phyloP scores from a whole-genome alignment of 176 grass and related monocot genomes.

The Miscanthus lutarioriparius region DNA sequence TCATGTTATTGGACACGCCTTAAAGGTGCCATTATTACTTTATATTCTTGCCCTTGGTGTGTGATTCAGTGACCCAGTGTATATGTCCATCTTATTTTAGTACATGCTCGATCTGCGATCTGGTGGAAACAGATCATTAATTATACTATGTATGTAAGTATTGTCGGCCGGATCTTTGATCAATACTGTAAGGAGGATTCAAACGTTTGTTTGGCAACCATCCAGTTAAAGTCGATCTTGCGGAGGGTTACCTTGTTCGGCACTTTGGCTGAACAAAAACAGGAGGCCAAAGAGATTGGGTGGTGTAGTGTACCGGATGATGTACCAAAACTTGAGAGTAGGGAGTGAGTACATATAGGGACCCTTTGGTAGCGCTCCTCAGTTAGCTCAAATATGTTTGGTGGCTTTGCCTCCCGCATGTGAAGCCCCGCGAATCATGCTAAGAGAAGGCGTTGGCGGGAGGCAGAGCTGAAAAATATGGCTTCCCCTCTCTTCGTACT shows the following conservation, averaged over 20 bases:
- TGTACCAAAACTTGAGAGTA: too few species aligned
- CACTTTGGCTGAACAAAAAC: background rate
- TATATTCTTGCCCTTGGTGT: background rate
- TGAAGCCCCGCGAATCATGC: too few species aligned
- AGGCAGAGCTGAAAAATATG: too few species aligned
- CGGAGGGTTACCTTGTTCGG: too few species aligned
- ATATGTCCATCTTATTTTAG: background rate
- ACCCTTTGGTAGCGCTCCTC: too few species aligned
- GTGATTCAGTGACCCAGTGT: background rate
- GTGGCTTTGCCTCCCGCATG: too few species aligned
- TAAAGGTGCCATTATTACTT: background rate
- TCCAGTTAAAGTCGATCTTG: background rate
- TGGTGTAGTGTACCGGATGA: background rate
- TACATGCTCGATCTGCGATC: background rate
- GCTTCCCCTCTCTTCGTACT: too few species aligned
- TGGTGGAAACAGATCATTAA: background rate
- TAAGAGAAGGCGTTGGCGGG: too few species aligned
- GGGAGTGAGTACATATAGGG: too few species aligned
- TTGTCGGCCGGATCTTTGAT: background rate
- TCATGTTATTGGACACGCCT: constrained; percentile 16
- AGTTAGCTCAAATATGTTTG: too few species aligned
- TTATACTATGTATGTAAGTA: background rate
- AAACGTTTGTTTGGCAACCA: background rate
- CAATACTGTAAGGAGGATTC: background rate
- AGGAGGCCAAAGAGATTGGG: background rate